phyloP scores from a whole-genome alignment of 495 filamentous ascomycete genomes.

The Neurospora sp. region DNA sequence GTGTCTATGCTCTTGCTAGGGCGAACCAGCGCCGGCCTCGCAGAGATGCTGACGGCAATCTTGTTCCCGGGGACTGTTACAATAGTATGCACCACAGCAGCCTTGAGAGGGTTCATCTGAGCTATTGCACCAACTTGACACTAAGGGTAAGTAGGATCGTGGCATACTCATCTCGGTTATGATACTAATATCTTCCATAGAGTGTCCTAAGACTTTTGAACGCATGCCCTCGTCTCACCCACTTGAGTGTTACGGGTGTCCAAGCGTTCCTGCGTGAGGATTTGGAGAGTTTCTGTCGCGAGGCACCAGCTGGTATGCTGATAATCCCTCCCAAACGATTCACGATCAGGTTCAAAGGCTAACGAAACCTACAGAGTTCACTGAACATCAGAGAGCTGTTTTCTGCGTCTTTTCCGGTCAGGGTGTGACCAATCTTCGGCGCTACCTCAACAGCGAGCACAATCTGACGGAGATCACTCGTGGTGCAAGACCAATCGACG shows the following conservation, averaged over 20 bases:
- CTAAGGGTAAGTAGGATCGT: conserved; percentile 50
- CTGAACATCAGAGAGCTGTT: conserved; percentile 83
- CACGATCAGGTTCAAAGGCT: conserved; percentile 10
- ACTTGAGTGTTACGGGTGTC: conserved; percentile 94
- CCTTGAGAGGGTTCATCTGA: conserved; percentile 90
- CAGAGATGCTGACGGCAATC: conserved; percentile 37
- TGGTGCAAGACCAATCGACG: neutral
- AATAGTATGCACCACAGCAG: conserved; percentile 38
- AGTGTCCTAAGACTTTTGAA: conserved; percentile 86
- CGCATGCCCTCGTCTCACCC: conserved; percentile 83
- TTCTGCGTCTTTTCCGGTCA: conserved; percentile 95
- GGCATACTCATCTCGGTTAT: conserved; percentile 1
- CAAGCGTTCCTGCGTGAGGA: conserved; percentile 69
- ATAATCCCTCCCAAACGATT: neutral
- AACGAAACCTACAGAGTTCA: conserved; percentile 61
- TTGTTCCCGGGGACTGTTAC: conserved; percentile 28
- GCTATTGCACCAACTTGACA: conserved; percentile 81
- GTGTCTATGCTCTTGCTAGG: conserved; percentile 73
- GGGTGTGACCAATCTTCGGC: conserved; percentile 68
- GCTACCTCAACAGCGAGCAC: conserved; percentile 56
- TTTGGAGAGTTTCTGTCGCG: conserved; percentile 71
- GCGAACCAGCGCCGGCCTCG: conserved; percentile 38
- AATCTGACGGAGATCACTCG: conserved; percentile 9
- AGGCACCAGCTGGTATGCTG: conserved; percentile 60
- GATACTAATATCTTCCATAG: conserved; percentile 36